Evolutionary conservation across 2,329 filamentous ascomycete genomes (phyloP).

Genomic region (Exophiala alcalophila): DNA sequence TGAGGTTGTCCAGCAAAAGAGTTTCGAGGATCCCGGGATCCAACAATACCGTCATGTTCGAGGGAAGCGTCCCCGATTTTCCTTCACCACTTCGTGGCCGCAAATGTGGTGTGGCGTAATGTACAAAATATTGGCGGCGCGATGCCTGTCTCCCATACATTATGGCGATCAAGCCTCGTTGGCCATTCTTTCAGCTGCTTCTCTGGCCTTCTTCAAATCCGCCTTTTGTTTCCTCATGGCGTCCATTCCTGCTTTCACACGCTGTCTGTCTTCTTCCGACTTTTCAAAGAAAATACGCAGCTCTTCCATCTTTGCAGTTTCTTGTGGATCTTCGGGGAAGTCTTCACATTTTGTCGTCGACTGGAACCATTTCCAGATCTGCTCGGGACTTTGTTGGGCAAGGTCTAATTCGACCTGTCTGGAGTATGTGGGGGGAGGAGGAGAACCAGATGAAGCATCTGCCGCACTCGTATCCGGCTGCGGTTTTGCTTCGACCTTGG

Average conservation of each 20-base stretch:
- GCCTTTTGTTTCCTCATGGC: constrained; percentile 46
- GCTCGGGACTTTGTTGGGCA: constrained; percentile 37
- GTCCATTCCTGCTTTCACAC: constrained; percentile 41
- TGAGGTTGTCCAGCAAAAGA: no score
- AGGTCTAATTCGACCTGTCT: constrained; percentile 29
- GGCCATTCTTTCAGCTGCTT: constrained; percentile 43
- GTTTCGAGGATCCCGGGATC: no score
- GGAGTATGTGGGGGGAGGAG: constrained; percentile 36
- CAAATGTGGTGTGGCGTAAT: constrained; percentile 5
- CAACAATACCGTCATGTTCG: no score
- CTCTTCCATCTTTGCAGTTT: constrained; percentile 36
- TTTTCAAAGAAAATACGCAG: constrained; percentile 37
- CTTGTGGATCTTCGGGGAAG: constrained; percentile 37
- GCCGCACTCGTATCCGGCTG: constrained; percentile 12
- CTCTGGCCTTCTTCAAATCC: constrained; percentile 44
- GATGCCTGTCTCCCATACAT: no score
- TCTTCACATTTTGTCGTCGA: constrained; percentile 41
- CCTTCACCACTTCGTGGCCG: no score
- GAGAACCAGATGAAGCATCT: constrained; percentile 30
- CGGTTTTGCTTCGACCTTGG: constrained; percentile 15
- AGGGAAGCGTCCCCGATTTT: no score
- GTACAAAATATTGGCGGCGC: constrained; percentile 4
- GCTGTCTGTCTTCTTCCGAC: constrained; percentile 40
- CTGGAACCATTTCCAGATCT: constrained; percentile 45
- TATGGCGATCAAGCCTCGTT: constrained; percentile 26